Percentiles rank a stretch among this genome's conserved stretches.
Conservation (phyloP, 441 rosid species). For the Populus trichocarpa region DNA sequence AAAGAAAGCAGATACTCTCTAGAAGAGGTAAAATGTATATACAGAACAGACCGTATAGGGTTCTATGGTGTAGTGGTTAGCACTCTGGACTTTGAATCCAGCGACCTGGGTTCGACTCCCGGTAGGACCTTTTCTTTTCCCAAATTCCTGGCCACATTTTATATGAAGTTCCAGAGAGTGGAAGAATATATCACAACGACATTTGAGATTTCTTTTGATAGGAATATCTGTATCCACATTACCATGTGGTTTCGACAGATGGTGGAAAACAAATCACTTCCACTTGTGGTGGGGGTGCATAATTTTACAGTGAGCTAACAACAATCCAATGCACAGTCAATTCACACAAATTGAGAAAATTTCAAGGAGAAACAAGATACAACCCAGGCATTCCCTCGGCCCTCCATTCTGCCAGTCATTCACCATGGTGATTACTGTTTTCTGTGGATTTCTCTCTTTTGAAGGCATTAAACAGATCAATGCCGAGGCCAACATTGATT, state of each 20-base stretch:
- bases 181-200: too few species aligned
- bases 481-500: conserved; percentile 63
- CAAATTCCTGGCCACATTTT: not conserved
- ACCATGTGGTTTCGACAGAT: not conserved
- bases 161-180: not conserved
- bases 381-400: not conserved
- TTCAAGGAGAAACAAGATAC: not conserved
- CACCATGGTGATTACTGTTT: conserved; percentile 18
- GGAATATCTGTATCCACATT: not conserved
- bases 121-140: conserved; percentile 53
- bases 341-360: not conserved
- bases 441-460: conserved; percentile 46
- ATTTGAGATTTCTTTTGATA: not conserved
- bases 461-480: conserved; percentile 71
- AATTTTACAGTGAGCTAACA: not conserved
- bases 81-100: conserved; percentile 99
- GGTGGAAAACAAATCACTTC: not conserved
- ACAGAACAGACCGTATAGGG: not conserved
- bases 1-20: too few species aligned
- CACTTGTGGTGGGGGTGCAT: not conserved
- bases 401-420: conserved; percentile 13
- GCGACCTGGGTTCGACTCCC: conserved; percentile 99
- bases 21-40: too few species aligned
- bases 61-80: conserved; percentile 99
- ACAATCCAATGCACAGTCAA: not conserved